Base-by-base conservation (phyloP, 2,329 filamentous ascomycete species). In the Chaetomium olivaceum region DNA sequence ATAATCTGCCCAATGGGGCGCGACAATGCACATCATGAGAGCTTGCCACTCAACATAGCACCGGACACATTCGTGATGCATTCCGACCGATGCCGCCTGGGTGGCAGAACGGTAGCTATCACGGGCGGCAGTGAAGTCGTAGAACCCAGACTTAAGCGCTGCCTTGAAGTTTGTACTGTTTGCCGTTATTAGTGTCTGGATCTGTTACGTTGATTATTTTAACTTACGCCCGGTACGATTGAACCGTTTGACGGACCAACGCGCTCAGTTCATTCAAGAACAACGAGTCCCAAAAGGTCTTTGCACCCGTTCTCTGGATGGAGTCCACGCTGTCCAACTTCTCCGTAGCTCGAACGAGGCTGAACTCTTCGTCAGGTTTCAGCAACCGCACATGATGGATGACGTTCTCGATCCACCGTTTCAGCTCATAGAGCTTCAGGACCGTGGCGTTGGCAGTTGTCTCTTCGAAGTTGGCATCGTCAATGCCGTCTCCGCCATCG, bases 391-490 rank as follows among this genome's bases (percentile, higher is more conserved):
- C n/a, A 21, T 48, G 43, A 2, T 48, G 19, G 43, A 48, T 9
- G 43, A 21, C 19, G 21, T 48, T 48, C 43, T 48, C 43, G 43
- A 21, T 48, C 43, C 43, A 48, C 19, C 43, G 43, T 11, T 48
- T 88, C 77, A 91, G 80, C 76, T 90, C 87, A 72, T 90, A 64
- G 62, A 90, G 80, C 74, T 88, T 85, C 65, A 90, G 79, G 71
- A 90, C 90, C 72, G 83, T 87, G 71, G 83, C 84, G 75, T 90
- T 90, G 56, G 88, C 88, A 58, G 89, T 86, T n/a, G 82, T 82
- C 77, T 91, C 88, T 71, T 90, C 88, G 70, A 91, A 90, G 77
- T 91, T 91, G 64, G 88, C 88, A 74, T 91, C 88, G 71, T 90
- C 87, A 68, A 90, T 87, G 56, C 85, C 86, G 73, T 91, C 88